phyloP scores from a whole-genome alignment of 208 protist species.

The Wallacemonas sp. region DNA sequence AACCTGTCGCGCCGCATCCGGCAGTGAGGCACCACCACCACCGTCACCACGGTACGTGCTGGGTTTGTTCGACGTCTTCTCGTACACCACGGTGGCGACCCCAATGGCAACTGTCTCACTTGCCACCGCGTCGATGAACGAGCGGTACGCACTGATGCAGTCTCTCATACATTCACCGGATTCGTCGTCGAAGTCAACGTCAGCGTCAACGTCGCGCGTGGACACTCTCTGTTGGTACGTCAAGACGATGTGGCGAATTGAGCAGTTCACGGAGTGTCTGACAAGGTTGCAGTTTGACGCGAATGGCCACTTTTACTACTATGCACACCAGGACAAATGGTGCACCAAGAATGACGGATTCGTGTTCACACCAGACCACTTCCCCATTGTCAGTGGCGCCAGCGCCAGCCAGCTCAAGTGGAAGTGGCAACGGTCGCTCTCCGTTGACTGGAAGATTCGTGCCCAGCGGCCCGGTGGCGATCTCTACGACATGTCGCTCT shows the following conservation, averaged over 20 bases:
- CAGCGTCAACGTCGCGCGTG: background rate
- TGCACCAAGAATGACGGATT: slow-evolving; percentile 75
- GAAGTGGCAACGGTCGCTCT: slow-evolving; percentile 79
- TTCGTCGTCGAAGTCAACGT: background rate
- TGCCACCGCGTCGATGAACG: too few species aligned
- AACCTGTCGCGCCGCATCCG: slow-evolving; percentile 8
- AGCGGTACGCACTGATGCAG: slow-evolving; percentile 41
- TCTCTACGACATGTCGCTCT: slow-evolving; percentile 54
- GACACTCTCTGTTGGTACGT: slow-evolving; percentile 38
- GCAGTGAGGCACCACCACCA: background rate
- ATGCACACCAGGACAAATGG: slow-evolving; percentile 41
- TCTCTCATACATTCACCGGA: slow-evolving; percentile 28
- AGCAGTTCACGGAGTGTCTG: slow-evolving; percentile 39
- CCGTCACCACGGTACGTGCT: slow-evolving; percentile 21
- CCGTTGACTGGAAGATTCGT: slow-evolving; percentile 73
- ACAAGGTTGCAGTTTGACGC: slow-evolving; percentile 23
- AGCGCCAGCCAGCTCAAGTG: slow-evolving; percentile 75
- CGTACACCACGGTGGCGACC: slow-evolving; percentile 22
- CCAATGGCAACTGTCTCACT: too few species aligned
- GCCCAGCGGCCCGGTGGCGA: slow-evolving; percentile 27
- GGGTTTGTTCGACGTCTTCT: slow-evolving; percentile 63
- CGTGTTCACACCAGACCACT: slow-evolving; percentile 78
- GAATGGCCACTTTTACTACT: slow-evolving; percentile 34
- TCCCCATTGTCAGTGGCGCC: slow-evolving; percentile 58
- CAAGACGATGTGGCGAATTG: slow-evolving; percentile 65